Conservation (phyloP, 1,284 basidiomycete species). For the Trichosporon inkin region DNA sequence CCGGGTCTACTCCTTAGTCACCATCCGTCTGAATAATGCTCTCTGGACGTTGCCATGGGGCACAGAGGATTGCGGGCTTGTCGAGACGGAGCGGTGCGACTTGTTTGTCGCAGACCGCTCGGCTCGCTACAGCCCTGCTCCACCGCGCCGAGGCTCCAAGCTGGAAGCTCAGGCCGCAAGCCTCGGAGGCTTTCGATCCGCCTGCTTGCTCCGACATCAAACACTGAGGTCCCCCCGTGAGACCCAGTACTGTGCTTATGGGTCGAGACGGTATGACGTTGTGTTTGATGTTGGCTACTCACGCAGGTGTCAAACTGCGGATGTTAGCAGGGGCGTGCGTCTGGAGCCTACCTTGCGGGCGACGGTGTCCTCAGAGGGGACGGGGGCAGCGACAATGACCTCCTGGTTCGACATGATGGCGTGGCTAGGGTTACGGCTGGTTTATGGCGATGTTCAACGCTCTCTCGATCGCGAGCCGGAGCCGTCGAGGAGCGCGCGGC, state of each 20-base stretch:
- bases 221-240: too few species aligned
- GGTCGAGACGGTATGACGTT: too few species aligned
- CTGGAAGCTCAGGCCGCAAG: neutral
- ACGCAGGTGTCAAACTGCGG: slow-evolving; percentile 86
- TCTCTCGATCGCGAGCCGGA: neutral
- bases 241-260: too few species aligned
- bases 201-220: too few species aligned
- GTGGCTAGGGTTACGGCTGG: neutral
- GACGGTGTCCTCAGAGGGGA: slow-evolving; percentile 78
- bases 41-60: too few species aligned
- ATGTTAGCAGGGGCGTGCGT: neutral
- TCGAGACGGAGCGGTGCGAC: too few species aligned
- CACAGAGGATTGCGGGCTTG: too few species aligned
- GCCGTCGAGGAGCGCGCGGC: slow-evolving; percentile 1
- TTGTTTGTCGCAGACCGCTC: too few species aligned
- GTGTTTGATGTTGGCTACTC: slow-evolving; percentile 49
- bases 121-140: neutral
- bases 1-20: too few species aligned
- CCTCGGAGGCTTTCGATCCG: too few species aligned
- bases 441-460: neutral
- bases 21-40: too few species aligned
- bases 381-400: slow-evolving; percentile 53
- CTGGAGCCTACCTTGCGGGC: slow-evolving; percentile 68
- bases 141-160: neutral
- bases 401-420: slow-evolving; percentile 6